Percentiles rank a stretch among this genome's conserved stretches.
These are phyloP conservation scores for Wickerhamiella lipophila DNA, from an alignment of 805 yeast species.

Conservation along the genomic window DNA sequence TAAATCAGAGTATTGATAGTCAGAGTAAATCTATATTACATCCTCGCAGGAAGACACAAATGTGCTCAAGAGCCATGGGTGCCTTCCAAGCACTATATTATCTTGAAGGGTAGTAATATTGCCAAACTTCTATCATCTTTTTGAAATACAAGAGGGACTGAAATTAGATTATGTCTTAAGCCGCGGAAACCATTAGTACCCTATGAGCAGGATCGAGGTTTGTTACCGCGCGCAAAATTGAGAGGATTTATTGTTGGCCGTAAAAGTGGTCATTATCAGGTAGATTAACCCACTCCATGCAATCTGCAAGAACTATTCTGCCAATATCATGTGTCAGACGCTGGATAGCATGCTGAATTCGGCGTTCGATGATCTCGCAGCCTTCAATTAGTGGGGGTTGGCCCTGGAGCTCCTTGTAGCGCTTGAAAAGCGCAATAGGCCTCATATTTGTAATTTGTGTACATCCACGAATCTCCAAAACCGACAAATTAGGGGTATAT, in stretches of 20 bases:
- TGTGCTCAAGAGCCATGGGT: too few species aligned
- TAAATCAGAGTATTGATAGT: neutral
- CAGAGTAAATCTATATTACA: neutral
- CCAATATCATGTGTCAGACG: slow-evolving; percentile 45
- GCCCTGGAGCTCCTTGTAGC: slow-evolving; percentile 28
- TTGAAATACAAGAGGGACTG: neutral
- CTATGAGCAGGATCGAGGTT: too few species aligned
- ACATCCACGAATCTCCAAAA: slow-evolving; percentile 63
- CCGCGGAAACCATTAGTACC: too few species aligned
- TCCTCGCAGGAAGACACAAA: too few species aligned
- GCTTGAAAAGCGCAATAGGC: slow-evolving; percentile 57
- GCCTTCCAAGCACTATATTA: too few species aligned
- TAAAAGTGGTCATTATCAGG: slow-evolving; percentile 13
- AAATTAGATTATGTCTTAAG: neutral
- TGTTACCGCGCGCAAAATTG: neutral
- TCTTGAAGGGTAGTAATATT: too few species aligned
- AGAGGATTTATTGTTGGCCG: neutral
- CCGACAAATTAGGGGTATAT: slow-evolving; percentile 48
- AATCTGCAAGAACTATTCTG: slow-evolving; percentile 47
- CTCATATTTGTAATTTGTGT: slow-evolving; percentile 42
- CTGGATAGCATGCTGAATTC: slow-evolving; percentile 49
- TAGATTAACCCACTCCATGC: slow-evolving; percentile 36
- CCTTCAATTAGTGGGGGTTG: slow-evolving; percentile 57
- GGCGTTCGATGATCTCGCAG: slow-evolving; percentile 53
- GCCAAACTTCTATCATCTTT: too few species aligned